These are phyloP conservation scores for Colletotrichum tamarilloi DNA, from an alignment of 2,329 filamentous ascomycete genomes.

Conservation along the genomic window DNA sequence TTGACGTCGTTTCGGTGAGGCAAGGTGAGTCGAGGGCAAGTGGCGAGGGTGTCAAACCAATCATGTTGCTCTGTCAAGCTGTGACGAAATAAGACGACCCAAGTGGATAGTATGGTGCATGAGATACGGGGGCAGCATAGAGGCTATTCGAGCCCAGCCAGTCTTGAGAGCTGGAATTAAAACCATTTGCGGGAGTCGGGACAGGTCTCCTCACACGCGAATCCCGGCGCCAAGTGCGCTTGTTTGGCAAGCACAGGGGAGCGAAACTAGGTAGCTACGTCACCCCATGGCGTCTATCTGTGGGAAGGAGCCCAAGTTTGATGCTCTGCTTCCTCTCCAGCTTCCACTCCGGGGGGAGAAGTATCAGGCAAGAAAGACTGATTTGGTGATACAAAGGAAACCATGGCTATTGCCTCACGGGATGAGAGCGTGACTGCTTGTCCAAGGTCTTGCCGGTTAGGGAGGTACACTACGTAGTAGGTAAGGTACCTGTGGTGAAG, in stretches of 20 bases:
- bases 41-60: background rate
- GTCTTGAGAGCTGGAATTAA: background rate
- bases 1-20: constrained; percentile 5
- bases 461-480: no score
- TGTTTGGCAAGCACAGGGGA: background rate
- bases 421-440: no score
- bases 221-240: background rate
- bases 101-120: background rate
- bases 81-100: background rate
- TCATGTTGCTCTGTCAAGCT: background rate
- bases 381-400: background rate
- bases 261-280: background rate
- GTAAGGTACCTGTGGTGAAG: background rate
- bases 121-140: background rate
- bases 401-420: background rate
- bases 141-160: background rate
- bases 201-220: background rate
- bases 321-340: no score
- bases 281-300: background rate
- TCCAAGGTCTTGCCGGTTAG: no score
- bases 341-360: background rate
- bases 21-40: background rate
- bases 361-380: background rate
- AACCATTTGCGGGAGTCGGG: background rate
- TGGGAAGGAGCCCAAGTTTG: background rate